Percentiles rank a stretch among this genome's conserved stretches.
Conservation (phyloP, 345 rosid genomes). For the Adansonia digitata region DNA sequence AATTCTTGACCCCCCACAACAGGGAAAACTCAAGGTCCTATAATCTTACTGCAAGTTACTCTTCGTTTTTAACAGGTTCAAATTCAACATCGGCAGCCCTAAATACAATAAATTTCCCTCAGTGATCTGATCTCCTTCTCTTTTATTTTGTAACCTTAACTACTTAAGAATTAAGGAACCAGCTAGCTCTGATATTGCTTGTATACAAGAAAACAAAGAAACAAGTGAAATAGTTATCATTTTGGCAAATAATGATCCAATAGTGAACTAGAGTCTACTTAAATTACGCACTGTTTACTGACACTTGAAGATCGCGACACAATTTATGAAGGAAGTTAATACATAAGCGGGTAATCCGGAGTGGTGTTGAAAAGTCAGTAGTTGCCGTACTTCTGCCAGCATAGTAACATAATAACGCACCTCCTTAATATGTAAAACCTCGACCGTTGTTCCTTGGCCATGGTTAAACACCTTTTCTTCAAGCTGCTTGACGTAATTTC, state of each 20-base stretch:
- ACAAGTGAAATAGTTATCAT: not conserved
- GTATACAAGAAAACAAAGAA: not conserved
- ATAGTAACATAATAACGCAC: conserved; percentile 23
- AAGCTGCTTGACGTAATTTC: conserved; percentile 13
- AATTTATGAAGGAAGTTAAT: not conserved
- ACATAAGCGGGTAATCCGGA: not conserved
- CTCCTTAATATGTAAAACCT: conserved; percentile 26
- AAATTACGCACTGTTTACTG: not conserved
- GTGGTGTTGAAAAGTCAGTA: not conserved
- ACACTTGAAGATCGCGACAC: not conserved
- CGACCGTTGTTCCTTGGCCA: conserved; percentile 21
- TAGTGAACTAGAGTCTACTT: not conserved
- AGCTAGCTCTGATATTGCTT: not conserved
- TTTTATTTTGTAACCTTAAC: not conserved
- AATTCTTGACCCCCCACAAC: not conserved
- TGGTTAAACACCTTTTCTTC: conserved; percentile 20
- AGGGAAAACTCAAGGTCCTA: not conserved
- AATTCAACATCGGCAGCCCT: no score
- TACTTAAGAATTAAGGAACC: not conserved
- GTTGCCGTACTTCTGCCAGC: conserved; percentile 28
- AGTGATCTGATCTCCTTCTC: not conserved
- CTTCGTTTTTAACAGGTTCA: not conserved
- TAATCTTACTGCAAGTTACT: not conserved
- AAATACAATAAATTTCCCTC: no score
- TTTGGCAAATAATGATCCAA: not conserved